Conservation (phyloP, 345 rosid genomes). For the Stellera chamaejasme region DNA sequence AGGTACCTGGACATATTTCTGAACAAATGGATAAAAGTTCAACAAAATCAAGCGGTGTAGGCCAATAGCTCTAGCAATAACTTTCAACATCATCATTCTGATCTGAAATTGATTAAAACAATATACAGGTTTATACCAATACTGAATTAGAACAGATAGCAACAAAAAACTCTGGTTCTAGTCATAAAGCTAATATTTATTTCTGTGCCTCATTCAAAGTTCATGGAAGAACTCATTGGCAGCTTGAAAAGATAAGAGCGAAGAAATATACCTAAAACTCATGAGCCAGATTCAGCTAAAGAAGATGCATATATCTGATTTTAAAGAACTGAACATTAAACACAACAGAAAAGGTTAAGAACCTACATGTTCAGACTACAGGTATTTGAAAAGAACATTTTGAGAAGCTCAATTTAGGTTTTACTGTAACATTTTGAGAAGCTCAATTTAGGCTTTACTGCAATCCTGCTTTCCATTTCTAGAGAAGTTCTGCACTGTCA, state of each 20-base stretch:
- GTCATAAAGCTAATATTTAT: not conserved
- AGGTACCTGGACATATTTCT: conserved; percentile 71
- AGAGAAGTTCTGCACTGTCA: not conserved
- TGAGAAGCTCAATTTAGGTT: conserved; percentile 1
- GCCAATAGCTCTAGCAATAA: conserved; percentile 83
- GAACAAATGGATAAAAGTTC: conserved; percentile 72
- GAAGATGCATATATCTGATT: not conserved
- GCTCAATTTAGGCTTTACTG: not conserved
- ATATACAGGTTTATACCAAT: not conserved
- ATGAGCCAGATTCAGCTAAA: not conserved
- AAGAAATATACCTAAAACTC: too few species aligned
- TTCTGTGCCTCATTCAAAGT: not conserved
- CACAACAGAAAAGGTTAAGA: not conserved
- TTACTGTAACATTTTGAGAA: not conserved
- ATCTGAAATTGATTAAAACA: conserved; percentile 40
- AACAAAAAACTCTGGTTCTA: not conserved
- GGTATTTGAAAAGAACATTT: not conserved
- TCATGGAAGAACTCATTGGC: not conserved
- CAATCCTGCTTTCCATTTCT: too few species aligned
- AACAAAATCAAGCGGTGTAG: conserved; percentile 75
- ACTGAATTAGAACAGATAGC: not conserved
- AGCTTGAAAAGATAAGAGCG: not conserved
- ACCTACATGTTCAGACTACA: not conserved
- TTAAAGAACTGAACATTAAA: not conserved
- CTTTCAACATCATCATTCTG: conserved; percentile 89